A percentile compares a stretch with the other conserved stretches of the same genome.
These are phyloP conservation scores for Kandelia obovata DNA, from an alignment of 345 rosid species.

Conservation along the genomic window DNA sequence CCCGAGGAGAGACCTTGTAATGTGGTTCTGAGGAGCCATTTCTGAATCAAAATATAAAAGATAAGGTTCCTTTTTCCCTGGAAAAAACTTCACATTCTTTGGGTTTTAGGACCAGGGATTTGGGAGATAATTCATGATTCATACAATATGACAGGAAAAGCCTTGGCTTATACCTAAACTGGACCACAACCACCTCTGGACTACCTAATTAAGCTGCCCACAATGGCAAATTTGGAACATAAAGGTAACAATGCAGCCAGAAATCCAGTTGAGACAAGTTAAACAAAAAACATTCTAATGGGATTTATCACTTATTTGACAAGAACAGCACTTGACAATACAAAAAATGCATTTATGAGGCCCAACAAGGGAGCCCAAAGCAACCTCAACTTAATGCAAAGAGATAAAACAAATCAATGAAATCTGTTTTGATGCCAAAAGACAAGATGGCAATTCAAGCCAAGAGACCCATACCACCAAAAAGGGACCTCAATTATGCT, in stretches of 20 bases:
- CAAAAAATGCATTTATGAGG: constrained; percentile 5
- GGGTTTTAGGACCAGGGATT: not conserved
- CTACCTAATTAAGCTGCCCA: not conserved
- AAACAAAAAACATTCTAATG: not conserved
- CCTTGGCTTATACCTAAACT: not conserved
- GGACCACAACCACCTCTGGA: not conserved
- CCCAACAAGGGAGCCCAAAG: constrained; percentile 12
- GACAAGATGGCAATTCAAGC: not conserved
- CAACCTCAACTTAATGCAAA: constrained; percentile 5
- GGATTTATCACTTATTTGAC: not conserved
- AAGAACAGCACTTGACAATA: not conserved
- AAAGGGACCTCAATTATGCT: constrained; percentile 9
- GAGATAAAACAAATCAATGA: constrained; percentile 5
- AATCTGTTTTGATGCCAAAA: constrained; percentile 6
- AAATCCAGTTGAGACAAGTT: too few species aligned
- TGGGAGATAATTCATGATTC: not conserved
- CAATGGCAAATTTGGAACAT: not conserved
- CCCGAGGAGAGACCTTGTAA: constrained; percentile 59
- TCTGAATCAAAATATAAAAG: constrained; percentile 24
- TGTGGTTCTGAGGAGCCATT: constrained; percentile 54
- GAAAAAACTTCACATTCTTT: constrained; percentile 4
- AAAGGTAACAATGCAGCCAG: too few species aligned
- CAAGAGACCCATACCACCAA: constrained; percentile 1
- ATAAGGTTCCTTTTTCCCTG: not conserved
- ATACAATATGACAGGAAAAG: not conserved